Percentiles rank a stretch among this genome's conserved stretches.
Conservation (phyloP, 2,329 filamentous ascomycete genomes). For the Scytalidium lignicola region DNA sequence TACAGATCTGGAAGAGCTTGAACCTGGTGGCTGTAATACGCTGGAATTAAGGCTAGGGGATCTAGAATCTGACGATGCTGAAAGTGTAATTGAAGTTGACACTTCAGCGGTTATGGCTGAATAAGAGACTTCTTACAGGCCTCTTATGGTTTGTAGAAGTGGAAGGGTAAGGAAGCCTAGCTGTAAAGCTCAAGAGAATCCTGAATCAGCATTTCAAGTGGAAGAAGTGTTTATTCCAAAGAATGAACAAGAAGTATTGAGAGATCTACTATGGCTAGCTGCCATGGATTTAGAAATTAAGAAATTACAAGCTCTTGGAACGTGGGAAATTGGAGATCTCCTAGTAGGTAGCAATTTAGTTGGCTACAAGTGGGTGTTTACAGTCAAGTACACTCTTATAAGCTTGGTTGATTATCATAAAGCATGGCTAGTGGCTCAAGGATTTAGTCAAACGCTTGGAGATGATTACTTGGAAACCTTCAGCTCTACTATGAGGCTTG, state of each 20-base stretch:
- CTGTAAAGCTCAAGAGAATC: not conserved
- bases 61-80: not conserved
- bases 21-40: no score
- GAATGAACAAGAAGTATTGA: not conserved
- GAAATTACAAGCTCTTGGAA: not conserved
- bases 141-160: no score
- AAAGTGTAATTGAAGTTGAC: not conserved
- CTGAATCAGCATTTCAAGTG: no score
- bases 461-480: not conserved
- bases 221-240: not conserved
- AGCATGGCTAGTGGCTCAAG: not conserved
- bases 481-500: not conserved
- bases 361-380: conserved; percentile 14
- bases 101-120: no score
- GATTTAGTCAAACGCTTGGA: not conserved
- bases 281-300: not conserved
- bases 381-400: conserved; percentile 4
- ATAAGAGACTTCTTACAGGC: no score
- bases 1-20: no score
- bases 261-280: not conserved
- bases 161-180: no score
- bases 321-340: not conserved
- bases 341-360: conserved; percentile 25
- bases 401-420: not conserved
- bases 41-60: no score